Conservation (phyloP, 495 filamentous ascomycete genomes). For the Poronia punctata region DNA sequence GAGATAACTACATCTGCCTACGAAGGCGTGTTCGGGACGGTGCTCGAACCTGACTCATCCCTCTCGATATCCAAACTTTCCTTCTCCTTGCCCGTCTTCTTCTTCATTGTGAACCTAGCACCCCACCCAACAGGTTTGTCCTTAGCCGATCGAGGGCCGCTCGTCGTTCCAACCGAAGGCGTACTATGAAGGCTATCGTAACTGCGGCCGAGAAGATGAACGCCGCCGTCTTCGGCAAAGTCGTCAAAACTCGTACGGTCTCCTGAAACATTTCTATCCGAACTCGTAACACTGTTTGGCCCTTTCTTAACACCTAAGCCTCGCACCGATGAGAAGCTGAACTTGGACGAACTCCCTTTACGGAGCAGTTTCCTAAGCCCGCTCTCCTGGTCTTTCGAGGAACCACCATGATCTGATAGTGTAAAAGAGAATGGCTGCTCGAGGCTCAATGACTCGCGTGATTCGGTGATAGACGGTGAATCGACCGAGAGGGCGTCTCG, state of each 20-base stretch:
- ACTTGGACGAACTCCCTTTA: slow-evolving; percentile 74
- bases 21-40: slow-evolving; percentile 1
- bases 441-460: slow-evolving; percentile 58
- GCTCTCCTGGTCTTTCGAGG: slow-evolving; percentile 41
- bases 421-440: slow-evolving; percentile 61
- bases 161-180: slow-evolving; percentile 31
- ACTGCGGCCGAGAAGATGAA: slow-evolving; percentile 28
- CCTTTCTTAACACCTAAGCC: slow-evolving; percentile 58
- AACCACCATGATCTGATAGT: slow-evolving; percentile 51
- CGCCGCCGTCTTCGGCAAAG: slow-evolving; percentile 29
- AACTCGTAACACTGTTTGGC: slow-evolving; percentile 37
- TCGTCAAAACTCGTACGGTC: slow-evolving; percentile 45
- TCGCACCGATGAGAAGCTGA: slow-evolving; percentile 56
- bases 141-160: slow-evolving; percentile 25
- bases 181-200: slow-evolving; percentile 39
- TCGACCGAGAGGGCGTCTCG: slow-evolving; percentile 42
- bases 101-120: slow-evolving; percentile 40
- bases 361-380: slow-evolving; percentile 67
- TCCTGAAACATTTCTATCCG: slow-evolving; percentile 34
- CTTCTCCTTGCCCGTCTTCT: slow-evolving; percentile 38
- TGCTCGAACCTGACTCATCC: slow-evolving; percentile 14
- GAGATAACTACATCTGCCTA: slow-evolving; percentile 7
- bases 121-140: slow-evolving; percentile 36
- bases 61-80: slow-evolving; percentile 42
- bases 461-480: slow-evolving; percentile 61